Percentiles rank a stretch among this genome's conserved stretches.
Conservation (phyloP, 116 monocot species). For the Dioscorea cayenensis region DNA sequence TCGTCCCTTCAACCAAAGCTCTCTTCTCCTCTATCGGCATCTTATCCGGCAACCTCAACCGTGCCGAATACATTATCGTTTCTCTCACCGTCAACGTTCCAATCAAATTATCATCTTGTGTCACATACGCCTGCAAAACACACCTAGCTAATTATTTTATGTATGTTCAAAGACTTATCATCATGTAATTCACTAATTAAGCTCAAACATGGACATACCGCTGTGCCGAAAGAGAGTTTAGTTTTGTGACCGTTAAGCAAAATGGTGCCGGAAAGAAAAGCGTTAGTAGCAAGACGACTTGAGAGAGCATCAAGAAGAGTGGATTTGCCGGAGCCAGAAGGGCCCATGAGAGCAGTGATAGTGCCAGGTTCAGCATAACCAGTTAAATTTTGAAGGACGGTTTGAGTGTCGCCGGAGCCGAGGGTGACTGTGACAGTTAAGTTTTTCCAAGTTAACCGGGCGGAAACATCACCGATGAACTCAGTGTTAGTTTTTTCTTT, state of each 20-base stretch:
- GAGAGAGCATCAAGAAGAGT: slow-evolving; percentile 77
- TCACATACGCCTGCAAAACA: slow-evolving; percentile 67
- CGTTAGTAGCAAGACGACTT: slow-evolving; percentile 71
- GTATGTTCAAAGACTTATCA: background rate
- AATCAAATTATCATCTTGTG: slow-evolving; percentile 87
- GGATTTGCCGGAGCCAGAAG: slow-evolving; percentile 88
- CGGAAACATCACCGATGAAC: slow-evolving; percentile 68
- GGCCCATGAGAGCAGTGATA: slow-evolving; percentile 84
- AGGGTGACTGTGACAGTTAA: slow-evolving; percentile 64
- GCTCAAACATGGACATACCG: slow-evolving; percentile 19
- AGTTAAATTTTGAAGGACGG: slow-evolving; percentile 58
- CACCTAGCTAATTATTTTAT: too few relatives aligned
- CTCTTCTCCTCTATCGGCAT: slow-evolving; percentile 59
- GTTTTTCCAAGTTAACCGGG: slow-evolving; percentile 77
- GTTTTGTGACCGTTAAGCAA: slow-evolving; percentile 77
- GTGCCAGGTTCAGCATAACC: slow-evolving; percentile 78
- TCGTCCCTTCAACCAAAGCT: slow-evolving; percentile 75
- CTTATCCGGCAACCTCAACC: slow-evolving; percentile 62
- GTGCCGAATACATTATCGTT: slow-evolving; percentile 75
- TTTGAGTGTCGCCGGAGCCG: slow-evolving; percentile 52
- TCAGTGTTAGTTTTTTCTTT: slow-evolving; percentile 40
- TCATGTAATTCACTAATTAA: background rate
- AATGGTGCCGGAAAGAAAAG: slow-evolving; percentile 63
- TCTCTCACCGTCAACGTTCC: slow-evolving; percentile 90
- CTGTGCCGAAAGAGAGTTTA: slow-evolving; percentile 74